These are phyloP conservation scores for Colletotrichum acutatum DNA, from an alignment of 2,329 filamentous ascomycete species.

Conservation along the genomic window DNA sequence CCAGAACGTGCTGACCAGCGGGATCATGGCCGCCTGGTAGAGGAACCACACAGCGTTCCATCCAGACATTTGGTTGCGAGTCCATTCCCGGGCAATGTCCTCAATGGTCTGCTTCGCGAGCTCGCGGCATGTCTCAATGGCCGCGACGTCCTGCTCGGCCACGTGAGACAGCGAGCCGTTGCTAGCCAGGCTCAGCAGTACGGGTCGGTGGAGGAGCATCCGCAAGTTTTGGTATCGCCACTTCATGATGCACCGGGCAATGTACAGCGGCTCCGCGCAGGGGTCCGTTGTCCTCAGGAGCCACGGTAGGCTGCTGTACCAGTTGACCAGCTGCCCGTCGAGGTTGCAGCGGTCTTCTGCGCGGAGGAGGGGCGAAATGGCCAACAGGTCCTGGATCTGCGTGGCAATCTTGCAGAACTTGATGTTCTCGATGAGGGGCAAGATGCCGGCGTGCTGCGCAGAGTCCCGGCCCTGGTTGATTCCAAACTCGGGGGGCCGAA, in stretches of 20 bases:
- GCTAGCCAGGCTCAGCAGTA: constrained; percentile 73
- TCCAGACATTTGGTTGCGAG: constrained; percentile 78
- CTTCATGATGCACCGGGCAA: constrained; percentile 80
- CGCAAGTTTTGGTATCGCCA: constrained; percentile 85
- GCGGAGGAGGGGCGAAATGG: constrained; percentile 74
- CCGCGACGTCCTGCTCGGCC: constrained; percentile 71
- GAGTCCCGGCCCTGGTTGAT: constrained; percentile 59
- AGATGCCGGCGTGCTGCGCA: constrained; percentile 70
- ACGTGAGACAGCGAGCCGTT: constrained; percentile 59
- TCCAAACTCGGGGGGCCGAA: constrained; percentile 68
- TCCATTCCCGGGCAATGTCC: constrained; percentile 77
- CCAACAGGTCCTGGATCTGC: constrained; percentile 79
- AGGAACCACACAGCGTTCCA: constrained; percentile 88
- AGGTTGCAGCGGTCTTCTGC: constrained; percentile 73
- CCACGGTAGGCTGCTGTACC: constrained; percentile 78
- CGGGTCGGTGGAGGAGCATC: constrained; percentile 79
- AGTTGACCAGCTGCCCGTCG: constrained; percentile 75
- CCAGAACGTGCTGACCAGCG: constrained; percentile 79
- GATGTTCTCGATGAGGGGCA: constrained; percentile 80
- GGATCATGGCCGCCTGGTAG: constrained; percentile 84
- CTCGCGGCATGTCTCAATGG: constrained; percentile 75
- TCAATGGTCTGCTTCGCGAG: constrained; percentile 78
- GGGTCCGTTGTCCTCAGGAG: constrained; percentile 72
- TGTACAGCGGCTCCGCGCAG: constrained; percentile 76
- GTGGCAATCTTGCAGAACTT: constrained; percentile 84